Conservation (phyloP, 441 rosid species). For the Corymbia calophylla region DNA sequence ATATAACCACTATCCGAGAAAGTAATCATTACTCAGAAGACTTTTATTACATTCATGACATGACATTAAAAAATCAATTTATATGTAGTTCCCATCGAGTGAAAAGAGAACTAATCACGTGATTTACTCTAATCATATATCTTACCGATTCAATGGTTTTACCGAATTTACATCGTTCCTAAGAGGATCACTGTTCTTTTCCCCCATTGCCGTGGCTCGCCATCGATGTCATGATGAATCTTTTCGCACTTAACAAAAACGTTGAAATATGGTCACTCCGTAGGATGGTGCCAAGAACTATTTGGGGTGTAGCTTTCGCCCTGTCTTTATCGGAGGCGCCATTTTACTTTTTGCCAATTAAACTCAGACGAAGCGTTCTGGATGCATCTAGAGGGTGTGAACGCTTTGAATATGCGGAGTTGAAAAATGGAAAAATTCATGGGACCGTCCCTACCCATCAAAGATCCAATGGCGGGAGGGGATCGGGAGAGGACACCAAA, state of each 20-base stretch:
- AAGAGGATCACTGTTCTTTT: not conserved
- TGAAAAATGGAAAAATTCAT: not conserved
- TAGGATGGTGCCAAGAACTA: not conserved
- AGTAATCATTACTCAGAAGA: too few species aligned
- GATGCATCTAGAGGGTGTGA: not conserved
- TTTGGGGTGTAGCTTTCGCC: not conserved
- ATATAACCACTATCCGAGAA: not conserved
- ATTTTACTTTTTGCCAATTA: not conserved
- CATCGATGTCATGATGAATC: not conserved
- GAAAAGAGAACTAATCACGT: not conserved
- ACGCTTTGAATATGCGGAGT: not conserved
- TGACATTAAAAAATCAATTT: not conserved
- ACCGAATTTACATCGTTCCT: not conserved
- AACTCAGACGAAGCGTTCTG: not conserved
- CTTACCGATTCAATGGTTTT: not conserved
- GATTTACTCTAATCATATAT: rapidly evolving
- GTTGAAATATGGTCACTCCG: not conserved
- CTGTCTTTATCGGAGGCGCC: not conserved
- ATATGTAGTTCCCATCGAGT: rapidly evolving
- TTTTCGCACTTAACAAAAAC: not conserved
- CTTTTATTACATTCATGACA: not conserved
- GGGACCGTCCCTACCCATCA: not conserved
- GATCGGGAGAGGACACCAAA: not conserved
- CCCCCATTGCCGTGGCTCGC: not conserved
- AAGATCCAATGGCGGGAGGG: not conserved